Conservation (phyloP, 352 stramenopile species). For the Phytopythium delawarense region DNA sequence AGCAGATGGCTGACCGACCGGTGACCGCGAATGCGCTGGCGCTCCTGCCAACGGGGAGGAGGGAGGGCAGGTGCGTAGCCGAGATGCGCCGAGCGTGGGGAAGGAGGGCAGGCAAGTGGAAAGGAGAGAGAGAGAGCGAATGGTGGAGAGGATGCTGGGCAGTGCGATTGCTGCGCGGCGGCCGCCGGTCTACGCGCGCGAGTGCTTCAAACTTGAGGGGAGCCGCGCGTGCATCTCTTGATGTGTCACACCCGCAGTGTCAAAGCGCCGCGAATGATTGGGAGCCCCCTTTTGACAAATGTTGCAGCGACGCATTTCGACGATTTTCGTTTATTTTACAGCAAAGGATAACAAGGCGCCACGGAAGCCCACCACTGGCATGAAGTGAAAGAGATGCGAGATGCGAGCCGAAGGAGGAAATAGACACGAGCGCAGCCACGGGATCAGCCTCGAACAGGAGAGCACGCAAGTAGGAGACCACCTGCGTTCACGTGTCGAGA, state of each 20-base stretch:
- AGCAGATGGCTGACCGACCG: not conserved
- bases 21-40: too few relatives aligned
- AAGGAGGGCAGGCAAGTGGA: too few relatives aligned
- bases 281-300: not conserved
- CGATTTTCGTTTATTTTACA: too few relatives aligned
- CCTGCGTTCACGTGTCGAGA: not conserved
- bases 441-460: not conserved
- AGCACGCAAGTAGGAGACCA: too few relatives aligned
- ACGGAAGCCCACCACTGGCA: too few relatives aligned
- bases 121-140: not conserved
- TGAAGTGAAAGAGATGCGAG: too few relatives aligned
- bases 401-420: too few relatives aligned
- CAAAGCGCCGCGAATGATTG: not conserved
- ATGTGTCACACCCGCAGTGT: conserved; percentile 4
- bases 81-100: too few relatives aligned
- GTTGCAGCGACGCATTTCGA: not conserved
- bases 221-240: not conserved
- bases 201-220: conserved; percentile 5
- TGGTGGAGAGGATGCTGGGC: not conserved
- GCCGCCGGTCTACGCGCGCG: not conserved
- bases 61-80: too few relatives aligned
- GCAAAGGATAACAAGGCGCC: too few relatives aligned
- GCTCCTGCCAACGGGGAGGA: too few relatives aligned
- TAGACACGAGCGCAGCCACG: too few relatives aligned
- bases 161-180: not conserved